phyloP scores from a whole-genome alignment of 2,329 filamentous ascomycete genomes.

The Lasiodiplodia sp. region DNA sequence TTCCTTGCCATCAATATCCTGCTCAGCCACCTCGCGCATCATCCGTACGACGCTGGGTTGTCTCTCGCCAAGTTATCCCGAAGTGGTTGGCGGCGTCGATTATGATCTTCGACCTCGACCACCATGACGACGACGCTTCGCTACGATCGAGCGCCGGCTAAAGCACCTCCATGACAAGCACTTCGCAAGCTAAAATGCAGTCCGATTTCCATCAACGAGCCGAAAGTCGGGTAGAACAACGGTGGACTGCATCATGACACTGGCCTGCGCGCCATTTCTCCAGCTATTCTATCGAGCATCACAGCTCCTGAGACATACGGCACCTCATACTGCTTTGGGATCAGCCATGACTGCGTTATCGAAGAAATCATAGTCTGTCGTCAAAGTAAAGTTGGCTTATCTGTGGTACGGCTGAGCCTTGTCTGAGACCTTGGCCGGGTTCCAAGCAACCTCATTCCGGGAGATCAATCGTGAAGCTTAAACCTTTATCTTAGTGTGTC shows the following conservation, averaged over 20 bases:
- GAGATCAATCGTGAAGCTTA: not conserved
- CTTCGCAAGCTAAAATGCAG: not conserved
- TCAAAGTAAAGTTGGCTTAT: conserved; percentile 12
- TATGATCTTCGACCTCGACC: not conserved
- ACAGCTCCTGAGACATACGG: not conserved
- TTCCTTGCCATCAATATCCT: conserved; percentile 6
- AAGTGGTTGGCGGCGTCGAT: not conserved
- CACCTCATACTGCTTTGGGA: not conserved
- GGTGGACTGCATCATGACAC: not conserved
- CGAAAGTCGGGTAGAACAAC: not conserved
- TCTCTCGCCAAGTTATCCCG: conserved; percentile 1
- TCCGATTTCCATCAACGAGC: not conserved
- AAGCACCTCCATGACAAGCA: not conserved
- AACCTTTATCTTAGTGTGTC: not conserved
- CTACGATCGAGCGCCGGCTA: not conserved
- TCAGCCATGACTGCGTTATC: not conserved
- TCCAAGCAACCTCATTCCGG: not conserved
- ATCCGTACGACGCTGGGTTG: conserved; percentile 11
- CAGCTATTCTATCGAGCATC: not conserved
- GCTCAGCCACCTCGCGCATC: not conserved
- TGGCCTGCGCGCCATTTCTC: not conserved
- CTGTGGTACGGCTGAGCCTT: not conserved
- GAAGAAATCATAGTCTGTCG: not conserved
- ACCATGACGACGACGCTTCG: not conserved
- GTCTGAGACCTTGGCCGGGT: conserved; percentile 13